Conservation (phyloP, 2,329 filamentous ascomycete species). For the Cladosporium sp. region DNA sequence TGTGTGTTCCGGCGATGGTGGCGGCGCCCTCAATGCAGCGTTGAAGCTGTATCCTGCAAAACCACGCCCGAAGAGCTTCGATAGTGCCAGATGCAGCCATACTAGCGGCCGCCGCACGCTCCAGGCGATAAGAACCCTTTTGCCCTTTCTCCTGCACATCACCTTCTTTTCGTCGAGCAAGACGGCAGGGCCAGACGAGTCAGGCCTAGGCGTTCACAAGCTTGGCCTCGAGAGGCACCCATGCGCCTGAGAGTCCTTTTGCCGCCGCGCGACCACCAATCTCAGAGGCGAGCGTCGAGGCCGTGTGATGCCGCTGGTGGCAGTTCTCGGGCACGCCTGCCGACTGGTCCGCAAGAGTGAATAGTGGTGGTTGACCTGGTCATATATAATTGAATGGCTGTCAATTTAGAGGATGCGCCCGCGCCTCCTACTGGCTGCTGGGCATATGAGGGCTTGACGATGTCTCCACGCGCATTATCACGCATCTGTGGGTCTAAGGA, state of each 20-base stretch:
- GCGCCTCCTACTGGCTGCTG: neutral
- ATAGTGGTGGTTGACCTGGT: neutral
- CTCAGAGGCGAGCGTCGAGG: neutral
- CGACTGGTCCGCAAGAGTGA: neutral
- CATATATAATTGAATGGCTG: neutral
- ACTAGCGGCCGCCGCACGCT: neutral
- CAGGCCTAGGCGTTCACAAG: neutral
- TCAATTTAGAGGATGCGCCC: neutral
- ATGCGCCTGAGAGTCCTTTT: neutral
- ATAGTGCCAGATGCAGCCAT: neutral
- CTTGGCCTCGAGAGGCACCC: neutral
- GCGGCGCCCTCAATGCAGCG: neutral
- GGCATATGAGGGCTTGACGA: neutral
- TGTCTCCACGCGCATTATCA: neutral
- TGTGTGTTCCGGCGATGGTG: neutral
- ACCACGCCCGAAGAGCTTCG: neutral
- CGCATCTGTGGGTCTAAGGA: neutral
- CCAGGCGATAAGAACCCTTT: neutral
- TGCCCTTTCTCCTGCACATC: slow-evolving; percentile 8
- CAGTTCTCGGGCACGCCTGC: neutral
- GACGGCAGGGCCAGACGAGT: neutral
- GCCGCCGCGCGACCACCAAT: neutral
- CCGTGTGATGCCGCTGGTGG: neutral
- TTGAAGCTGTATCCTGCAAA: slow-evolving; percentile 5
- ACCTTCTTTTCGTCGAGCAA: neutral